Evolutionary conservation across 441 rosid species (phyloP), one percentile per base, ranked within the genome.

Genomic region (Aleurites moluccanus): DNA sequence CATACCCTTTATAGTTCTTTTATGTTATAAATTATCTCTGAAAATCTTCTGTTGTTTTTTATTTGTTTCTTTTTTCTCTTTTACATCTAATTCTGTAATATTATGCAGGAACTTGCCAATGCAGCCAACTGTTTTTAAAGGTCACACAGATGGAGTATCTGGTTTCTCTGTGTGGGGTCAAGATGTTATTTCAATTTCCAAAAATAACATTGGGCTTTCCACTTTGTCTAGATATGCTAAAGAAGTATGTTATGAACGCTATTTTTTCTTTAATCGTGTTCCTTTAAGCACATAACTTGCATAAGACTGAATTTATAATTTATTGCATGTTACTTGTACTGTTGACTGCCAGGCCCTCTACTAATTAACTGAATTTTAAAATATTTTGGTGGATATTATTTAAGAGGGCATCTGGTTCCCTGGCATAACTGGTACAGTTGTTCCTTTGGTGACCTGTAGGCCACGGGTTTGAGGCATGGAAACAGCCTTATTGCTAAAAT

Each of bases 91-190:
- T 20, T 18, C 2, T 21, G 30, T 56, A 30, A 57, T 76, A 20
- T 50, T 64, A 69, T 75, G 80, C 83, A 92, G 98, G 86, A 90
- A 85, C 84, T 85, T 81, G 80, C 77, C 92, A 0, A 76, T 85
- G 15, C 87, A 88, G 70, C 85, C 92, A 50, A 71, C 80, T 75
- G 79, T 84, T 74, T 84, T 84, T 64, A 90, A 81, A 83, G 95
- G 97, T 70, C 94, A 94, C 72, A 81, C 81, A 3, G 93, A 92
- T 76, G 96, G 89, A 62, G 84, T 94, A 77, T 90, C 97, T 14
- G 86, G 89, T 80, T 91, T 94, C 87, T 91, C 94, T 14, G 76
- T 90, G 10, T 91, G 97, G 96, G 94, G 98, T 64, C 89, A 91
- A 76, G 98, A 94, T 75, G 82, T 92, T 64, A 86, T 94, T 82